Evolutionary conservation across 164 flowering plant genomes (phyloP).

Genomic region (Vitis rupestris): DNA sequence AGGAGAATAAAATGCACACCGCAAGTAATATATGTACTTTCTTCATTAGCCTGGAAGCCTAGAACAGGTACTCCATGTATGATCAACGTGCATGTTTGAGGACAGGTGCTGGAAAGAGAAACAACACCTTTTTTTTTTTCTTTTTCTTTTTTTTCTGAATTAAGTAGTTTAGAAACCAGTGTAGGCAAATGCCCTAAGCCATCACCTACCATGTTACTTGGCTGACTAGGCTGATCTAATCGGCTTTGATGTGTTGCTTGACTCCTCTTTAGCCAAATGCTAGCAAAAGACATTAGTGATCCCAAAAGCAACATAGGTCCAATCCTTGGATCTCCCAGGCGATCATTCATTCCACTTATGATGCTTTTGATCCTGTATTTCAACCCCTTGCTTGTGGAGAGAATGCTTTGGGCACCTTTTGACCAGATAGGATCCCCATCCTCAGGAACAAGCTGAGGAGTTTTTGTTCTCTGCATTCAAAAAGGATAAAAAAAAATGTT

Average conservation of each 20-base stretch:
- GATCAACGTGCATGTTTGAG: too few species aligned
- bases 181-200: background rate
- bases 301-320: conserved; percentile 76
- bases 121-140: too few species aligned
- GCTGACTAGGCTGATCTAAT: conserved; percentile 23
- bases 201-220: conserved; percentile 28
- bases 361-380: conserved; percentile 38
- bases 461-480: conserved; percentile 52
- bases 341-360: conserved; percentile 29
- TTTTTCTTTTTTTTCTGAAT: too few species aligned
- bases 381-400: conserved; percentile 44
- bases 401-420: conserved; percentile 40
- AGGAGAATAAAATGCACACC: background rate
- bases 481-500: background rate
- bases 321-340: conserved; percentile 70
- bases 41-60: too few species aligned
- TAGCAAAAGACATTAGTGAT: conserved; percentile 66
- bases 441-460: conserved; percentile 84
- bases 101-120: too few species aligned
- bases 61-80: too few species aligned
- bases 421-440: conserved; percentile 61
- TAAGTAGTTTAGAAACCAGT: too few species aligned
- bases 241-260: conserved; percentile 34
- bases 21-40: background rate
- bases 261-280: conserved; percentile 58